Base-by-base conservation (phyloP, 2,329 filamentous ascomycete species). In the Aspergillus sp. region DNA sequence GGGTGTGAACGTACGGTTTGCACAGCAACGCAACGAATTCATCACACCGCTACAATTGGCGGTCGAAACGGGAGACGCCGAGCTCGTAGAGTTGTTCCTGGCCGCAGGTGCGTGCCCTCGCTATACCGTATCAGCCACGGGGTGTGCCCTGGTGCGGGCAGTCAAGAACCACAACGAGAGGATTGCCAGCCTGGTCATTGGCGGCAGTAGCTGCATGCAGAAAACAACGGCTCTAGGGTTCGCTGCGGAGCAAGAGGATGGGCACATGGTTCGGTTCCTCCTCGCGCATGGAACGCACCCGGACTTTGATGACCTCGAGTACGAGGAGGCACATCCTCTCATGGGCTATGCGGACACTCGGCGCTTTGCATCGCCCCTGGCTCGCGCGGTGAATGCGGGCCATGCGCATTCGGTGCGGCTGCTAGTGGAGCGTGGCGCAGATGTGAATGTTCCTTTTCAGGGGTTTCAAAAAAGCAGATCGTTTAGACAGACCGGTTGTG, bases 361-460 rank as follows among this genome's bases (percentile, higher is more conserved):
- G 3, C 47, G 17, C 47, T 49, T 49, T 25, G 22, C 47, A 9
- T 49, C 47, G 19, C 47, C 47, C 47, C 47, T 49, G 6, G 47
- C 47, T 1, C 47, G 28, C 15, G 47, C 47, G 47, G 47, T 49
- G 22, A 49, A 49, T 28, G 47, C 47, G 19, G 47, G 47, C 22
- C 47, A 49, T 19, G 22, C 47, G 47, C 47, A 49, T 49, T 28
- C 28, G 47, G 47, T 49, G 47, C 47, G 22, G 47, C 47, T 49
- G 47, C 47, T 49, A 28, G 47, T 49, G 8, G 47, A 49, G 47
- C 28, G 22, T 49, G 47, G 47, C 22, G 47, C 47, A 49, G 47
- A 49, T 49, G 47, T 49, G 22, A 49, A 49, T 49, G 2, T 49
- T 25, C 22, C 47, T 25, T 49, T 49, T 15, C 22, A 28, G 19